These are phyloP conservation scores for Aspergillus asperescens DNA, from an alignment of 495 filamentous ascomycete genomes.

Conservation along the genomic window DNA sequence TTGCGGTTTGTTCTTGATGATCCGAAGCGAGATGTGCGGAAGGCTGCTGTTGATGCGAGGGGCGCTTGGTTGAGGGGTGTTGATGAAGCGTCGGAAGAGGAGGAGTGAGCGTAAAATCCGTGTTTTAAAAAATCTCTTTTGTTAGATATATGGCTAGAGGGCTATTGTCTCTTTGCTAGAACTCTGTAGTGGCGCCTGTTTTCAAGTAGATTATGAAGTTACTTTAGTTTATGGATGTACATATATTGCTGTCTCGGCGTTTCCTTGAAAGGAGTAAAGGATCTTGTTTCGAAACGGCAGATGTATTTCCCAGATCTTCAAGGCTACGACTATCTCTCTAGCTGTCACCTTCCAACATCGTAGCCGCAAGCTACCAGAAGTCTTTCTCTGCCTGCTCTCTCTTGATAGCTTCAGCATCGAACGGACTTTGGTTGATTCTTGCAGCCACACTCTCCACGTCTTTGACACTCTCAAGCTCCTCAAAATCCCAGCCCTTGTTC, in stretches of 20 bases:
- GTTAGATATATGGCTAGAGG: neutral
- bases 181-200: neutral
- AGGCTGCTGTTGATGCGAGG: conserved; percentile 63
- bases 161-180: neutral
- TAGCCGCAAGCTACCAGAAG: conserved; percentile 12
- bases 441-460: conserved; percentile 16
- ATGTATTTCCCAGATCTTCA: neutral
- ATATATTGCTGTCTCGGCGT: neutral
- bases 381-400: conserved; percentile 5
- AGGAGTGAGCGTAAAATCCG: too few relatives aligned
- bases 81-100: conserved; percentile 58
- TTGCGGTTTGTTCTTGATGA: conserved; percentile 58
- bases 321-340: neutral
- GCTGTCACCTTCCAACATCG: neutral
- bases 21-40: conserved; percentile 59
- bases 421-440: neutral
- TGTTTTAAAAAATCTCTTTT: too few relatives aligned
- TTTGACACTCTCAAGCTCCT: conserved; percentile 20
- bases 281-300: too few relatives aligned
- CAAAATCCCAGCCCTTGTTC: conserved; percentile 10
- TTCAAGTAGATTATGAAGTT: neutral
- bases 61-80: conserved; percentile 56
- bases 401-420: neutral
- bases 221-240: neutral
- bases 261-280: neutral